Evolutionary conservation across 2,329 filamentous ascomycete genomes (phyloP), one percentile per base, ranked within the genome.

Genomic region (Harringtonia lauricola): DNA sequence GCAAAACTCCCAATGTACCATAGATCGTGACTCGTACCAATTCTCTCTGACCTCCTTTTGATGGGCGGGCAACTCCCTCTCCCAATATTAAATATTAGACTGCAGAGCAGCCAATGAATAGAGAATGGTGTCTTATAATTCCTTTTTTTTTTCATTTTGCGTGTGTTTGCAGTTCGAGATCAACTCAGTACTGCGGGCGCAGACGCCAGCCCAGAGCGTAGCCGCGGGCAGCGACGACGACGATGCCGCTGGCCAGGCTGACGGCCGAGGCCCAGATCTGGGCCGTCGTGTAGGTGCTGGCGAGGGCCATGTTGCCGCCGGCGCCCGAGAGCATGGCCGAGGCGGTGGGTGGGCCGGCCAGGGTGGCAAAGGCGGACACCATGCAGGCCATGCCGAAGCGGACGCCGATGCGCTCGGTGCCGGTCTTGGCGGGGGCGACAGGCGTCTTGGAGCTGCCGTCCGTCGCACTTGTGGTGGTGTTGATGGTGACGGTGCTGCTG

Each of bases 361-460:
- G 54, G 4, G 62, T 61, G 4, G 64, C 65, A 34, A 68, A 60
- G 2, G 59, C 59, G 12, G 59, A 53, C 9, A 68, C 47, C 0
- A 61, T 62, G 40, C 61, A 62, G 31, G 66, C 57, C 64, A 68
- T 68, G 46, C 66, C 65, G 46, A 67, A 66, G 10, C 66, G 52
- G 10, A 57, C 60, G 26, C 66, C 65, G 64, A 21, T 6, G 19
- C 13, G 18, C 12, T 19, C 34, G 41, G 18, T 12, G 26, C 3
- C 5, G 35, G 8, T 6, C 39, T 28, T 14, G 33, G n/a, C 12
- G 24, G 10, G 10, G 38, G 3, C 17, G 38, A 19, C 34, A 21
- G 10, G 22, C 1, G 15, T 5, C 7, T 5, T 12, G 19, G 4
- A 36, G 18, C n/a, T 8, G 3, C 35, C 3, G 13, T 26, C 6